These are phyloP conservation scores for Hyphopichia buzzinii DNA, from an alignment of 1,139 yeast genomes.

Conservation along the genomic window DNA sequence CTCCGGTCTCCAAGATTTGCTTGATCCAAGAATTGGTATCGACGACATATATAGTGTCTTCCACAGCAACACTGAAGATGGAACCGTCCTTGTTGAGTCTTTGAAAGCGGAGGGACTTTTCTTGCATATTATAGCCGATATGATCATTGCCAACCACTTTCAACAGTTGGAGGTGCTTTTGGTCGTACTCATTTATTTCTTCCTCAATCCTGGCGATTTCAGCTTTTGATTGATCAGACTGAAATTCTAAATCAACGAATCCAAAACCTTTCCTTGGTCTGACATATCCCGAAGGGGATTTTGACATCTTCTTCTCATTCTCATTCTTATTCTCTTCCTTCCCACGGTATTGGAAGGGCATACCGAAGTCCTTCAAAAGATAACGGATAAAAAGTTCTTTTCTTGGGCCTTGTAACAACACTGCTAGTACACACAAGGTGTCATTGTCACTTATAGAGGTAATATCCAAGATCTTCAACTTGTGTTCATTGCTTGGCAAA, in stretches of 20 bases:
- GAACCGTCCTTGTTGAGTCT: background rate
- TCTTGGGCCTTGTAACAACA: slow-evolving; percentile 11
- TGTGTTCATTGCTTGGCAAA: background rate
- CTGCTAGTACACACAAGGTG: slow-evolving; percentile 17
- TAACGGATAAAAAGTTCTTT: slow-evolving; percentile 18
- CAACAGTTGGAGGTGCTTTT: background rate
- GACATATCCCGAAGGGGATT: slow-evolving; percentile 15
- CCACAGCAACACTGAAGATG: slow-evolving; percentile 2
- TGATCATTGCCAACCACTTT: slow-evolving; percentile 3
- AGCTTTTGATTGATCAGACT: background rate
- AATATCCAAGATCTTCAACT: slow-evolving; percentile 16
- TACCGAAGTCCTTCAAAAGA: slow-evolving; percentile 22
- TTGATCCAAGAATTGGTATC: slow-evolving; percentile 5
- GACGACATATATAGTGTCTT: slow-evolving; percentile 1
- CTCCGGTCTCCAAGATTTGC: background rate
- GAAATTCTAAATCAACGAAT: slow-evolving; percentile 22
- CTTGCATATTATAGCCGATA: background rate
- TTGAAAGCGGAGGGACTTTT: background rate
- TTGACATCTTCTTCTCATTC: too few species aligned
- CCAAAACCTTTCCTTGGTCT: slow-evolving; percentile 41
- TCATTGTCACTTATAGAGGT: slow-evolving; percentile 14
- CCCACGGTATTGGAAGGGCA: background rate
- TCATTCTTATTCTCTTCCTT: background rate
- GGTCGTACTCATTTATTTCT: background rate
- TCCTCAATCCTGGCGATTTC: background rate